Base-by-base conservation (phyloP, 129 eudicot species). In the Pittosporum tobira region DNA sequence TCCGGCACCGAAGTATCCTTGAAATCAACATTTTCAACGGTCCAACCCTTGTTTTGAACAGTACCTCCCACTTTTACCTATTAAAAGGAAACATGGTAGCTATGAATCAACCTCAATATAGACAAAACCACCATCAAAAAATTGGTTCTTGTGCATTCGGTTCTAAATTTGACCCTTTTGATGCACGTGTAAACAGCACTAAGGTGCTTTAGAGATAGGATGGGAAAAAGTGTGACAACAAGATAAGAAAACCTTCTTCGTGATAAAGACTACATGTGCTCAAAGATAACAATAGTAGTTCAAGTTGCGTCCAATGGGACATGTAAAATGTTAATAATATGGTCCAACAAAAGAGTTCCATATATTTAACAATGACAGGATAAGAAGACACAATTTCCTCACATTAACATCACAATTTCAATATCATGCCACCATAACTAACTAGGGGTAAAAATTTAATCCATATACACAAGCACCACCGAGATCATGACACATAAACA, bases 21-120 rank as follows among this genome's bases (percentile, higher is more conserved):
- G 66, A 70, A 83, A 67, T 93, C 94, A 5, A 93, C 86, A 48
- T 65, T 77, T 67, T 84, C 94, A 12, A 93, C 74, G 18, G 58
- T 46, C 96, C 99, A 93, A 37, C 99, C 99, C 46, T 64, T 70
- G 75, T 93, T 93, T 47, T 63, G 66, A 51, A 93, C 82, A 1
- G 58, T 23, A 47, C 96, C 96, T 16, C 75, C 85, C 46, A 93
- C 85, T 79, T 79, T 79, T 48, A 93, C 94, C 99, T 91, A 77
- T 57, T 31, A 42, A 48, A 37, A 57, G 16, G 9, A 13, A 4
- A 6, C 27, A 30, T 58, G 8, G 46, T 45, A 15, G 22, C 21
- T 45, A 15, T 3, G 21, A 45, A 45, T 45, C 49, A 45, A 45
- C 49, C 20, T 45, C 48, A 44, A 6, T 0, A 44, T 16, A 45